Conservation (phyloP, 176 grass and related monocot genomes). For the Ananas comosus region DNA sequence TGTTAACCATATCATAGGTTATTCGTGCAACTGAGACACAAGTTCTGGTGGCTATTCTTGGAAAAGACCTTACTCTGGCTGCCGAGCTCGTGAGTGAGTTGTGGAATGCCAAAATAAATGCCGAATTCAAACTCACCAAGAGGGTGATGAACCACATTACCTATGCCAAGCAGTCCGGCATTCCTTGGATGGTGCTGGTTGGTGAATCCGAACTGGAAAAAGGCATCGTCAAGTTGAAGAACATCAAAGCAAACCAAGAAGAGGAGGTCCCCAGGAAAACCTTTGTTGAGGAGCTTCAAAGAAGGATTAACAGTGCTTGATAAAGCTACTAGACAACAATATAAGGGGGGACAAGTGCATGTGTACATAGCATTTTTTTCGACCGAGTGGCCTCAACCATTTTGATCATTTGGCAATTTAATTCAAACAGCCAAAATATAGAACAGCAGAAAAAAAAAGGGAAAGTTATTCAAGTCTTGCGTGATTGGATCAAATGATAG, state of each 20-base stretch:
- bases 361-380: not conserved
- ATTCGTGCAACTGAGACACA: constrained; percentile 73
- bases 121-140: constrained; percentile 77
- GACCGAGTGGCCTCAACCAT: not conserved
- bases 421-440: too few species aligned
- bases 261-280: constrained; percentile 40
- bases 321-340: not conserved
- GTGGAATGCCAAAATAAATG: constrained; percentile 86
- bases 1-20: constrained; percentile 16
- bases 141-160: constrained; percentile 58
- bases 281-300: constrained; percentile 49
- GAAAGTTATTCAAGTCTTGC: too few species aligned
- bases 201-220: constrained; percentile 48
- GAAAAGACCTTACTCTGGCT: constrained; percentile 70
- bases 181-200: constrained; percentile 83
- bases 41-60: constrained; percentile 73
- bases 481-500: too few species aligned
- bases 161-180: constrained; percentile 42
- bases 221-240: constrained; percentile 64
- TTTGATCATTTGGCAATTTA: too few species aligned
- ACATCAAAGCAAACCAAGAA: constrained; percentile 50
- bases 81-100: constrained; percentile 57
- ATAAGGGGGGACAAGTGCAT: not conserved
- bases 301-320: constrained; percentile 27
- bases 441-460: too few species aligned